These are phyloP conservation scores for Fusarium acutatum DNA, from an alignment of 2,329 filamentous ascomycete species.

Conservation along the genomic window DNA sequence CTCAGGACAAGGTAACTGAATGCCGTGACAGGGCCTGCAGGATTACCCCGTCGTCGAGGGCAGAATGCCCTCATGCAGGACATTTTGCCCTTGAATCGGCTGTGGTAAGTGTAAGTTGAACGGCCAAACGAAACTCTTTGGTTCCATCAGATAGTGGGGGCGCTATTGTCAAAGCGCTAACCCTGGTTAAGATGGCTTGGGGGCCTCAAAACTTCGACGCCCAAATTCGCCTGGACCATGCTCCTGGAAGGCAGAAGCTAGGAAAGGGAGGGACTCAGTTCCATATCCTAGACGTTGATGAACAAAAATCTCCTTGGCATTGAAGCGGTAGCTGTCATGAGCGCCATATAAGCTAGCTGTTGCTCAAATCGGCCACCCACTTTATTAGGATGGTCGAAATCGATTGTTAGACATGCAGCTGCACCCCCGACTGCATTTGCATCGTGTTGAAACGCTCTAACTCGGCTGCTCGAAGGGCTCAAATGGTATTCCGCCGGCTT, in stretches of 20 bases:
- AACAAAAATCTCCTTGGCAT: neutral
- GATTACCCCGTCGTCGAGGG: neutral
- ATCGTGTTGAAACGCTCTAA: neutral
- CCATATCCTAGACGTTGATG: neutral
- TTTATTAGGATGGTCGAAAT: neutral
- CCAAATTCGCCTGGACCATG: neutral
- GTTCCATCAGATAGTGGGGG: neutral
- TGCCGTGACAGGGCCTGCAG: neutral
- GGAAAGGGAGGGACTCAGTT: neutral
- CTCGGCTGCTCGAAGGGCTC: neutral
- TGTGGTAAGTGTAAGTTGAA: neutral
- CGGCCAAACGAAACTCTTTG: neutral
- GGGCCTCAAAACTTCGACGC: neutral
- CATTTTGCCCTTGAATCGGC: neutral
- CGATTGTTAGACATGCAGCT: neutral
- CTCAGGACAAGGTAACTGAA: neutral
- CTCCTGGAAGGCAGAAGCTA: neutral
- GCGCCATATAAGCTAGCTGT: neutral
- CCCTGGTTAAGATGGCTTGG: neutral
- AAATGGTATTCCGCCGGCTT: neutral
- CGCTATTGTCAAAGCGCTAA: neutral
- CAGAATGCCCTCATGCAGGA: neutral
- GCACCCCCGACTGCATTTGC: neutral
- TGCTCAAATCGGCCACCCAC: neutral
- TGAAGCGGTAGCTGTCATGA: neutral